Evolutionary conservation across 768 basidiomycete genomes (phyloP).

Genomic region (Collybia sp.): DNA sequence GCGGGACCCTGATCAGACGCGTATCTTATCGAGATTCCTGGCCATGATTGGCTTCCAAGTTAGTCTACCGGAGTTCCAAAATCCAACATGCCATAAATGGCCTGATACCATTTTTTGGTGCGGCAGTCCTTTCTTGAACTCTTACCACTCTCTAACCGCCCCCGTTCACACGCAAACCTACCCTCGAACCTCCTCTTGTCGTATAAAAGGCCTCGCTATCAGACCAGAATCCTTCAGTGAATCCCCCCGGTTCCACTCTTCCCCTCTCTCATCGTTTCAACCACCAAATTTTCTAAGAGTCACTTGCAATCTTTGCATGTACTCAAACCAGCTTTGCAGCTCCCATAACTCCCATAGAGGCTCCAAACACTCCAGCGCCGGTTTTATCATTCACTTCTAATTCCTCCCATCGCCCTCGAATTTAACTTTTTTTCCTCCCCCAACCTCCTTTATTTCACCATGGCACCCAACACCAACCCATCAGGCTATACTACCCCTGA

Average conservation of each 20-base stretch:
- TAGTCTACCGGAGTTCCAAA: too few species aligned
- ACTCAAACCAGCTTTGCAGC: constrained; percentile 90
- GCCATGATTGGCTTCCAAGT: too few species aligned
- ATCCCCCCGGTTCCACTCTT: constrained; percentile 1
- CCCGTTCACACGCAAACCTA: background rate
- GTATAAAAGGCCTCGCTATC: background rate
- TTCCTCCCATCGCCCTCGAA: constrained; percentile 22
- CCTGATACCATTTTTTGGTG: too few species aligned
- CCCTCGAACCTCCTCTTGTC: background rate
- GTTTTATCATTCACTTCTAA: constrained; percentile 51
- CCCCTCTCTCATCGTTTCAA: constrained; percentile 5
- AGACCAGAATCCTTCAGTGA: background rate
- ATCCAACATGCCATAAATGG: too few species aligned
- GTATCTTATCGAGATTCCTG: too few species aligned
- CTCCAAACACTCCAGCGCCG: constrained; percentile 74
- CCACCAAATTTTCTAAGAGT: constrained; percentile 18
- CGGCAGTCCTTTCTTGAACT: background rate
- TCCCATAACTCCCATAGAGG: constrained; percentile 88
- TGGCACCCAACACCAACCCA: constrained; percentile 49
- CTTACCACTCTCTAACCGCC: background rate
- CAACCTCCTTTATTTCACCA: constrained; percentile 18
- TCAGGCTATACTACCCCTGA: constrained; percentile 75
- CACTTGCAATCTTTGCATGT: constrained; percentile 71
- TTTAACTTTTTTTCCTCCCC: constrained; percentile 16
- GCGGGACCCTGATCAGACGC: too few species aligned